Base-by-base conservation (phyloP, 1,284 basidiomycete genomes). In the Cryptococcus depauperatus region DNA sequence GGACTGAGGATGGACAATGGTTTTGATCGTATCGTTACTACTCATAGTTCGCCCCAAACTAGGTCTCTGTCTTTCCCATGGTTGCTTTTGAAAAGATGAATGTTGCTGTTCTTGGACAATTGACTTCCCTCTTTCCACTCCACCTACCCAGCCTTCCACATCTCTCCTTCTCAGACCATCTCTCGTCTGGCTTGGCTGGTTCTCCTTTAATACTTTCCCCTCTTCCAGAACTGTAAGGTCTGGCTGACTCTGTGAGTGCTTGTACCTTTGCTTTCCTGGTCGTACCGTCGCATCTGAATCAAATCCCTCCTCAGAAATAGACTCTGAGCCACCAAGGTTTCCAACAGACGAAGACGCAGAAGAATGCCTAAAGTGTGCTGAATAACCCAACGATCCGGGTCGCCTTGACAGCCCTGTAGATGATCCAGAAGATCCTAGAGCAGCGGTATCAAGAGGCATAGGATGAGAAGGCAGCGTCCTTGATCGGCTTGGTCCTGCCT, bases 231-330 rank as follows among this genome's bases (percentile, higher is more conserved):
- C 61, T 6, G 52, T 52, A 28, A 69, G 45, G 44, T 69, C 63
- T 1, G 66, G 66, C 46, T 69, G 66, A 26, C 62, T 65, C 4
- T 48, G 47, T 16, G 61, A 62, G 19, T 62, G 59, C 40, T 57
- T 56, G 38, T 54, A 44, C 30, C 35, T 29, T 10, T 11, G 45
- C 32, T 37, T 18, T 60, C 61, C 37, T 54, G 65, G 50, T 59
- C 63, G 22, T 35, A 58, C 57, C 22, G 61, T 61, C 1, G 63
- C 60, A 35, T 67, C 64, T 1, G 62, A 48, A 21, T 53, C 50
- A 25, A 46, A 44, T n/a, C 35, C 22, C 9, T 41, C 39, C 21
- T 43, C 35, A 14, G 41, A 21, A 28, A 49, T 8, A 27, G 28
- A 22, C 41, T 45, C 44, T 32, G 25, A 7, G 58, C 50, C n/a